Evolutionary conservation across 768 basidiomycete species (phyloP).

Genomic region (Tulasnella calospora): DNA sequence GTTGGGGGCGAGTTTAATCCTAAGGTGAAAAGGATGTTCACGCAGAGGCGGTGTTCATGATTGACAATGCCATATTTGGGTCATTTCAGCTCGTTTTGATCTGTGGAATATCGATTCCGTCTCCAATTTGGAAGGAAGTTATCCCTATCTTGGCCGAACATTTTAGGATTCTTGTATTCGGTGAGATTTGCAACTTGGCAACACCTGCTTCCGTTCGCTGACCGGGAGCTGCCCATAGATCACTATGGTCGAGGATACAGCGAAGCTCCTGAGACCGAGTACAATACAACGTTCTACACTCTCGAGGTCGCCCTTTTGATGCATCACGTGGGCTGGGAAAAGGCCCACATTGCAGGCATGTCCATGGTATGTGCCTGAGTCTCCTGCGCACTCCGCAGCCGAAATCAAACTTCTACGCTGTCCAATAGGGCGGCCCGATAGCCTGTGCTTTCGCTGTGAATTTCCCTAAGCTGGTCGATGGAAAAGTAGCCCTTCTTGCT

Average conservation of each 20-base stretch:
- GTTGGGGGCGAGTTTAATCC: constrained; percentile 60
- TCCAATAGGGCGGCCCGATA: constrained; percentile 62
- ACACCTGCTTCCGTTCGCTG: not conserved
- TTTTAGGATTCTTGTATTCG: constrained; percentile 71
- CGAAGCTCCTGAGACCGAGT: constrained; percentile 66
- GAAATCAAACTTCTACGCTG: not conserved
- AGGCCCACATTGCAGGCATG: constrained; percentile 59
- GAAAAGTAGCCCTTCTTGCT: constrained; percentile 59
- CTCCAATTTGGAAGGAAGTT: constrained; percentile 69
- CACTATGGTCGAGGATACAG: constrained; percentile 80
- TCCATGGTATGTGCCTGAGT: constrained; percentile 56
- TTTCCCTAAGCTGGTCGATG: constrained; percentile 60
- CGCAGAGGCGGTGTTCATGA: constrained; percentile 31
- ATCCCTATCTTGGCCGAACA: constrained; percentile 65
- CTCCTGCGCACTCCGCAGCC: not conserved
- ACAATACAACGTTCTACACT: constrained; percentile 60
- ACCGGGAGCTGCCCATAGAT: constrained; percentile 43
- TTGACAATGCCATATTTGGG: constrained; percentile 39
- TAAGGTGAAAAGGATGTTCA: constrained; percentile 19
- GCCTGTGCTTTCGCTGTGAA: constrained; percentile 64
- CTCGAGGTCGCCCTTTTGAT: constrained; percentile 78
- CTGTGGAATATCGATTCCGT: constrained; percentile 61
- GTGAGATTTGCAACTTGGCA: constrained; percentile 37
- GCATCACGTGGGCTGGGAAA: constrained; percentile 70
- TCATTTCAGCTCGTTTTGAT: constrained; percentile 60